Percentiles rank a stretch among this genome's conserved stretches.
Conservation (phyloP, 2,329 filamentous ascomycete genomes). For the Talaromyces marneffei region DNA sequence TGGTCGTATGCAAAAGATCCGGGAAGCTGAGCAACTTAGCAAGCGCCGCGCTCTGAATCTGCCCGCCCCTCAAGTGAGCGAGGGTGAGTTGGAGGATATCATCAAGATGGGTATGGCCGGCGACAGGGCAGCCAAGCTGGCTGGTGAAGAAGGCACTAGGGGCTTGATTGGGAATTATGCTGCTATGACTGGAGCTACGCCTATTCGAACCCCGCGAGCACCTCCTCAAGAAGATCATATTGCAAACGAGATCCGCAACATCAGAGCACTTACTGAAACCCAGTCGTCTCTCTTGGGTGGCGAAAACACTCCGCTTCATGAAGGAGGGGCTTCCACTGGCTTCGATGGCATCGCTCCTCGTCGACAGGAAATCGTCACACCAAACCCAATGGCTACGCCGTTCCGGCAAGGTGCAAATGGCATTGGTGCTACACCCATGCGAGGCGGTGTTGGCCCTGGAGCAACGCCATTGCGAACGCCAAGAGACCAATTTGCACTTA, state of each 20-base stretch:
- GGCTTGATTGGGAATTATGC: slow-evolving; percentile 85
- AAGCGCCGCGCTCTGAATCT: slow-evolving; percentile 79
- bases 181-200: slow-evolving; percentile 70
- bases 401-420: slow-evolving; percentile 59
- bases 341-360: slow-evolving; percentile 80
- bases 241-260: slow-evolving; percentile 93
- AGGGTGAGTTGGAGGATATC: slow-evolving; percentile 90
- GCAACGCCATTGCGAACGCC: slow-evolving; percentile 84
- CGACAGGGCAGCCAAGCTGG: slow-evolving; percentile 71
- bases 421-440: slow-evolving; percentile 60
- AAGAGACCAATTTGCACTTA: slow-evolving; percentile 79
- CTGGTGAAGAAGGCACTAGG: slow-evolving; percentile 69
- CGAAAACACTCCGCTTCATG: slow-evolving; percentile 83
- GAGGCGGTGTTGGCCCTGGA: slow-evolving; percentile 57
- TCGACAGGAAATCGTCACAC: slow-evolving; percentile 76
- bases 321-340: slow-evolving; percentile 75
- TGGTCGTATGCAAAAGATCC: slow-evolving; percentile 86
- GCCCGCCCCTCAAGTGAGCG: slow-evolving; percentile 84
- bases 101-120: slow-evolving; percentile 98
- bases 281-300: slow-evolving; percentile 90
- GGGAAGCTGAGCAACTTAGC: slow-evolving; percentile 94
- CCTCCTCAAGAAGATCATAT: slow-evolving; percentile 92
- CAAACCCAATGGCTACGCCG: slow-evolving; percentile 91
- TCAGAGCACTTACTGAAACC: slow-evolving; percentile 83
- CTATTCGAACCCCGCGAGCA: slow-evolving; percentile 85